Evolutionary conservation across 192 early-diverging fungal species (phyloP).

Genomic region (Gamsiella multidivaricata): DNA sequence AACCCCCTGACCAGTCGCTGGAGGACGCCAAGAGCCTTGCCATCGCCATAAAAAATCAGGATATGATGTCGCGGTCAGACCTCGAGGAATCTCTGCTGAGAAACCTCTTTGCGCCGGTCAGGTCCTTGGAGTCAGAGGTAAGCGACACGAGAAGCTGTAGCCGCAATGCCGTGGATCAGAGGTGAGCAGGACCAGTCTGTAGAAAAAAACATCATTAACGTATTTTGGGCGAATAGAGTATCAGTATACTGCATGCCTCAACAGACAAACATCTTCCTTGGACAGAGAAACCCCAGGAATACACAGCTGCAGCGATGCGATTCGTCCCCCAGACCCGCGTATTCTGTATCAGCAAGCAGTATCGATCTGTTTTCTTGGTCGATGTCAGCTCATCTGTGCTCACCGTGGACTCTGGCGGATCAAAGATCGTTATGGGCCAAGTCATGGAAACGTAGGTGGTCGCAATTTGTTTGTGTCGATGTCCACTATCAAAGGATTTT

Average conservation of each 20-base stretch:
- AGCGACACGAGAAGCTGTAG: neutral
- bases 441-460: conserved; percentile 61
- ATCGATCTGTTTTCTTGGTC: conserved; percentile 75
- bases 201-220: neutral
- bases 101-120: conserved; percentile 31
- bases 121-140: conserved; percentile 35
- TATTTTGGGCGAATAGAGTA: conserved; percentile 7
- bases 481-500: neutral
- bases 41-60: conserved; percentile 27
- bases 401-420: conserved; percentile 58
- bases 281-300: conserved; percentile 18
- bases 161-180: no score
- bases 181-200: no score
- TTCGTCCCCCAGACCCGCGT: conserved; percentile 78
- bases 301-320: conserved; percentile 27
- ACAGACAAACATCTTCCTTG: conserved; percentile 50
- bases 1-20: neutral
- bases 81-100: conserved; percentile 34
- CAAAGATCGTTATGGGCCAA: conserved; percentile 61
- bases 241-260: conserved; percentile 37
- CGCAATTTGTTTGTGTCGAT: neutral
- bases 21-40: conserved; percentile 47
- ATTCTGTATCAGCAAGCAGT: conserved; percentile 63
- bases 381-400: conserved; percentile 78
- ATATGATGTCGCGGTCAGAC: conserved; percentile 39